Evolutionary conservation across 495 filamentous ascomycete genomes (phyloP).

Genomic region (Hypoxylon cercidicola): DNA sequence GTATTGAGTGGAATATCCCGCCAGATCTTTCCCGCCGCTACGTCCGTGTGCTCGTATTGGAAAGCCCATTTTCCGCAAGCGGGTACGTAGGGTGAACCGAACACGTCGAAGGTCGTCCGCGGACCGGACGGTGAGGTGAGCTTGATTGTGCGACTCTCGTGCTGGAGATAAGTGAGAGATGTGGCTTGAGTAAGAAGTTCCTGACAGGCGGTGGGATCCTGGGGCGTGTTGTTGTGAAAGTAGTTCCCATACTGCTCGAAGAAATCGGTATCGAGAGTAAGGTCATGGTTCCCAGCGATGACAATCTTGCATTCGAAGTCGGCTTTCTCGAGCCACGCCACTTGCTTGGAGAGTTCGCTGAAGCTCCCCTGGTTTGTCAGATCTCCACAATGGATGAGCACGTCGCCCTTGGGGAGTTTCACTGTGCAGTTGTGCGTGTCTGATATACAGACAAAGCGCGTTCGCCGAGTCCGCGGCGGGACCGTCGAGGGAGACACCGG

Average conservation of each 20-base stretch:
- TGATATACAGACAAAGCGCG: constrained; percentile 75
- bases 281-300: constrained; percentile 86
- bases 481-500: constrained; percentile 8
- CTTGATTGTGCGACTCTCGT: constrained; percentile 67
- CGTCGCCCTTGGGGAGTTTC: constrained; percentile 81
- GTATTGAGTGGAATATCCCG: constrained; percentile 70
- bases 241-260: constrained; percentile 65
- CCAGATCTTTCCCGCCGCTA: constrained; percentile 61
- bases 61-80: constrained; percentile 75
- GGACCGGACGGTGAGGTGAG: constrained; percentile 68
- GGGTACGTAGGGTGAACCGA: constrained; percentile 79
- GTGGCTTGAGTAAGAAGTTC: constrained; percentile 63
- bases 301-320: constrained; percentile 86
- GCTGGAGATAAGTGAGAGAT: constrained; percentile 72
- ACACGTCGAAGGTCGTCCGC: constrained; percentile 74
- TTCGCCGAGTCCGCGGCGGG: constrained; percentile 44
- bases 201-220: constrained; percentile 66
- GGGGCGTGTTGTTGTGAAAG: constrained; percentile 69
- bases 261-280: constrained; percentile 74
- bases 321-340: constrained; percentile 82
- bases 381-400: constrained; percentile 92
- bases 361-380: constrained; percentile 82
- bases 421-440: constrained; percentile 83
- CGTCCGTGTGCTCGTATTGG: constrained; percentile 63
- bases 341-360: constrained; percentile 63